A percentile compares a stretch with the other conserved stretches of the same genome.
Conservation (phyloP, 1,284 basidiomycete genomes). For the Porodaedalea pini region DNA sequence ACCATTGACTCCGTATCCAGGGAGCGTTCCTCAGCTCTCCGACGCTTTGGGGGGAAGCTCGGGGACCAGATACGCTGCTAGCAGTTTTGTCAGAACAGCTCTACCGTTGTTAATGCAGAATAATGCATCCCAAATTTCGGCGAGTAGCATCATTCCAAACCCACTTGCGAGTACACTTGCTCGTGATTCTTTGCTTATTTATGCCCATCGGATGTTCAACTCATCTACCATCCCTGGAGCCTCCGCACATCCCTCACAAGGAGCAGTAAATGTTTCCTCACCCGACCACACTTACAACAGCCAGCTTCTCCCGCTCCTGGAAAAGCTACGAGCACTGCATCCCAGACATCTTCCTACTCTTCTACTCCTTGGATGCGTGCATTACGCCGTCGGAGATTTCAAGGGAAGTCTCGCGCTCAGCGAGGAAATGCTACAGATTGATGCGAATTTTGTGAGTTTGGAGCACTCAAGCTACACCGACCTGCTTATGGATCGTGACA, state of each 20-base stretch:
- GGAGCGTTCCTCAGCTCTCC: neutral
- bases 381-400: constrained; percentile 32
- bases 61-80: neutral
- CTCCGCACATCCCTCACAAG: neutral
- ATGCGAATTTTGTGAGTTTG: constrained; percentile 37
- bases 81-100: constrained; percentile 1
- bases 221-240: neutral
- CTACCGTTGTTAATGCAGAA: constrained; percentile 7
- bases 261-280: constrained; percentile 7
- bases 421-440: constrained; percentile 25
- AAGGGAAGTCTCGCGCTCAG: constrained; percentile 22
- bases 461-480: neutral
- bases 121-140: neutral
- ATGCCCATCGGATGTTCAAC: constrained; percentile 29
- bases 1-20: neutral
- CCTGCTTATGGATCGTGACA: constrained; percentile 18
- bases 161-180: constrained; percentile 24
- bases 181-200: constrained; percentile 27
- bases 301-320: constrained; percentile 27
- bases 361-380: constrained; percentile 35
- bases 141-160: constrained; percentile 7
- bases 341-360: constrained; percentile 31
- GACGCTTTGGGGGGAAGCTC: neutral
- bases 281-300: constrained; percentile 22
- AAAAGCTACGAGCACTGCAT: constrained; percentile 30